Percentiles rank a stretch among this genome's conserved stretches.
Evolutionary conservation across 441 rosid species (phyloP).

Genomic region (Mallotus repandus): DNA sequence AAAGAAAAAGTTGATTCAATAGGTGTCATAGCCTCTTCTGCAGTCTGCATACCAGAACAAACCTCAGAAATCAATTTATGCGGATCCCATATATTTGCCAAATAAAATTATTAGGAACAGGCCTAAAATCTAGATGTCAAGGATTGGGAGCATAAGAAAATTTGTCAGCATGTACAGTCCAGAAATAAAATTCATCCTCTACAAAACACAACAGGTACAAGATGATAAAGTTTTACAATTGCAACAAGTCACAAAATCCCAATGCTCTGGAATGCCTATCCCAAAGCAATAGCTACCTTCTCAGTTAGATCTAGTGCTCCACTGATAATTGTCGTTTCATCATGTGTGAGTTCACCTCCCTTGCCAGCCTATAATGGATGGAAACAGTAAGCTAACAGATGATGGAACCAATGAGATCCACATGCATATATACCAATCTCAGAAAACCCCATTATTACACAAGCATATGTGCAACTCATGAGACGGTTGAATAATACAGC

Average conservation of each 20-base stretch:
- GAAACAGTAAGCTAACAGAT: conserved; percentile 27
- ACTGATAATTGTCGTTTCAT: conserved; percentile 93
- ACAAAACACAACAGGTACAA: neutral
- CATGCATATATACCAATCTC: neutral
- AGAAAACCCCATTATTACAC: neutral
- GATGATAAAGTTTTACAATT: conserved; percentile 8
- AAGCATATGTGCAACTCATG: neutral
- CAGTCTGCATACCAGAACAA: conserved; percentile 58
- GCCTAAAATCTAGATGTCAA: conserved; percentile 3
- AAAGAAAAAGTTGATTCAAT: conserved; percentile 92
- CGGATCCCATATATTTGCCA: neutral
- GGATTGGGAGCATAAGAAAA: neutral
- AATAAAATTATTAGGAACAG: neutral
- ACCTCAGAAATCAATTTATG: conserved; percentile 12
- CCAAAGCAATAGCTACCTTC: conserved; percentile 50
- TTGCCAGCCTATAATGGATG: conserved; percentile 72
- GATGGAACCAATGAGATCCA: conserved; percentile 4
- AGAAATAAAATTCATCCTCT: conserved; percentile 7
- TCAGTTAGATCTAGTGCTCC: conserved; percentile 97
- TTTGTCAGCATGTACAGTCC: neutral
- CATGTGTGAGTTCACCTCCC: conserved; percentile 98
- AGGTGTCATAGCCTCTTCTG: conserved; percentile 98
- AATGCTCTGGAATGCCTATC: conserved; percentile 9
- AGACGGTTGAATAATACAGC: neutral
- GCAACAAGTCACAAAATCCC: neutral